Conservation (phyloP, 1,284 basidiomycete species). For the Phaffia rhodozyma region DNA sequence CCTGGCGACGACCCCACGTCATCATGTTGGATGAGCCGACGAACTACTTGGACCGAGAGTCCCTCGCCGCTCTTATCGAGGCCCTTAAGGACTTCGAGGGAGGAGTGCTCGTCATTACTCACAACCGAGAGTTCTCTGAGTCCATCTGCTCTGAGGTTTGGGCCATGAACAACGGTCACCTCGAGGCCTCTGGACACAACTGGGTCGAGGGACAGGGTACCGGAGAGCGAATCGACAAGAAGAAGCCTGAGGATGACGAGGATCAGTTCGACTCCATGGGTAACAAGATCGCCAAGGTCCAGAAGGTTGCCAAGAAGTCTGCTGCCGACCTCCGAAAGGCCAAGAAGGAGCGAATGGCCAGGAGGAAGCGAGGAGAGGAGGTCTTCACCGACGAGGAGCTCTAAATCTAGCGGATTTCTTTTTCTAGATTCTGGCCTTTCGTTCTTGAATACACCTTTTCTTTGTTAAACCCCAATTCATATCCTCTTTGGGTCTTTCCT, state of each 20-base stretch:
- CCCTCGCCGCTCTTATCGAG: constrained; percentile 88
- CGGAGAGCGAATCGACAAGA: constrained; percentile 79
- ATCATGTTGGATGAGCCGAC: constrained; percentile 91
- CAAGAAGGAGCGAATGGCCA: constrained; percentile 92
- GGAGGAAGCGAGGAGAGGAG: constrained; percentile 43
- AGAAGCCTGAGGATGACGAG: constrained; percentile 69
- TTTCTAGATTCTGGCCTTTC: neutral
- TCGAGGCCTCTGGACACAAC: constrained; percentile 93
- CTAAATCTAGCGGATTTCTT: constrained; percentile 17
- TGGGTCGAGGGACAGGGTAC: constrained; percentile 96
- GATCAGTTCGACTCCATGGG: constrained; percentile 87
- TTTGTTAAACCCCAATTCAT: too few relatives aligned
- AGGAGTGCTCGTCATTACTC: constrained; percentile 91
- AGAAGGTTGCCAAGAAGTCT: constrained; percentile 47
- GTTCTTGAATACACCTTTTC: neutral
- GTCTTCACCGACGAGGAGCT: constrained; percentile 31
- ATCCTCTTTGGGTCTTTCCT: too few relatives aligned
- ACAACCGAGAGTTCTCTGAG: constrained; percentile 91
- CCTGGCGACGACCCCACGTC: constrained; percentile 95
- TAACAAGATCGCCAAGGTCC: constrained; percentile 66
- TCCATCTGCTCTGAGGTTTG: constrained; percentile 62
- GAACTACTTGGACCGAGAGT: constrained; percentile 97
- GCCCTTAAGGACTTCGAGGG: constrained; percentile 93
- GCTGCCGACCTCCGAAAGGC: constrained; percentile 67
- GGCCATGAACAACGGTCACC: constrained; percentile 85